Conservation (phyloP, 208 protist species). For the Leishmania tarentolae region DNA sequence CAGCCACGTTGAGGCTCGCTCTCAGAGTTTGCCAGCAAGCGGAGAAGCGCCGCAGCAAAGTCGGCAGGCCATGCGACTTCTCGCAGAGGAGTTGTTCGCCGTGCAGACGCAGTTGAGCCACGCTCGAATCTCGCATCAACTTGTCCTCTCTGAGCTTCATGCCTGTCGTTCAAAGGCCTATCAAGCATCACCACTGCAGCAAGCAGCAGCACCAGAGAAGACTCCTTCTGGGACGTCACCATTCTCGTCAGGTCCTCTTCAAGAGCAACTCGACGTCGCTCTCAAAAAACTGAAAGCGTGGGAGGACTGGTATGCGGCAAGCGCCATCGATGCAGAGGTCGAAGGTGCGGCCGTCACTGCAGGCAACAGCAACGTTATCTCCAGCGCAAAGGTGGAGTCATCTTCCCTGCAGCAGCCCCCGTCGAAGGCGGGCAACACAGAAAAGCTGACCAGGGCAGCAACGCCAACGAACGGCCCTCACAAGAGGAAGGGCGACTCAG, state of each 20-base stretch:
- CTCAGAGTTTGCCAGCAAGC: neutral
- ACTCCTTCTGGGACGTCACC: neutral
- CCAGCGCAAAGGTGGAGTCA: neutral
- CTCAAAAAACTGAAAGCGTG: slow-evolving; percentile 60
- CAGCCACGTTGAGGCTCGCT: neutral
- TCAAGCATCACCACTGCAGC: neutral
- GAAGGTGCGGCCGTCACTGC: neutral
- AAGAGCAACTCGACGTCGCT: slow-evolving; percentile 32
- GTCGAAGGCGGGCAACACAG: neutral
- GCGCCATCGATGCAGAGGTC: neutral
- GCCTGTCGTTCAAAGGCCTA: neutral
- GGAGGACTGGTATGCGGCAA: slow-evolving; percentile 59
- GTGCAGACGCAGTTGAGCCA: slow-evolving; percentile 32
- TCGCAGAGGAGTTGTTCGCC: slow-evolving; percentile 22
- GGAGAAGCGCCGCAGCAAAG: slow-evolving; percentile 6
- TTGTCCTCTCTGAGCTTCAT: slow-evolving; percentile 20
- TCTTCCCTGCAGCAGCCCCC: neutral
- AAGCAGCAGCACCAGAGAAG: slow-evolving; percentile 3
- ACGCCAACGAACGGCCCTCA: neutral
- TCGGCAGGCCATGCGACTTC: slow-evolving; percentile 20
- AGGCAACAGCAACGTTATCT: neutral
- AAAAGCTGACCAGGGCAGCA: neutral
- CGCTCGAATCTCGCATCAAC: slow-evolving; percentile 23
- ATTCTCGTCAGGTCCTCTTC: slow-evolving; percentile 11
- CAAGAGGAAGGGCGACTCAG: neutral